A percentile compares a stretch with the other conserved stretches of the same genome.
phyloP scores from a whole-genome alignment of 257 asterid species.

The Nicotiana undulata region DNA sequence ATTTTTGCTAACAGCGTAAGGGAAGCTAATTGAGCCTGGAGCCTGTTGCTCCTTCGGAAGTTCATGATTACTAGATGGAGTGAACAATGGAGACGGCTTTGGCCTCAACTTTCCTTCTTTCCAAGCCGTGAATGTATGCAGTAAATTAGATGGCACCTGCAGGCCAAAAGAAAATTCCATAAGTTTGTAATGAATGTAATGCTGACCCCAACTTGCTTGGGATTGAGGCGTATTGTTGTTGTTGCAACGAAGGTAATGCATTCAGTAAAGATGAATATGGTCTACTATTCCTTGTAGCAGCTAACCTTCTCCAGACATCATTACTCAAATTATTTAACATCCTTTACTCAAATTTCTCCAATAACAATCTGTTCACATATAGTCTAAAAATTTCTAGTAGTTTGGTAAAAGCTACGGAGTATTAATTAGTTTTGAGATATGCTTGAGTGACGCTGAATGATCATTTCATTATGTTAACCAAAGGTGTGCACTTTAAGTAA shows the following conservation, averaged over 20 bases:
- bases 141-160: constrained; percentile 65
- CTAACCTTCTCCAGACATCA: neutral
- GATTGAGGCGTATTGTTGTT: too few relatives aligned
- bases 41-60: constrained; percentile 13
- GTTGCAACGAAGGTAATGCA: neutral
- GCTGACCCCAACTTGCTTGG: too few relatives aligned
- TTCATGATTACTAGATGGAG: constrained; percentile 1
- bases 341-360: neutral
- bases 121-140: constrained; percentile 39
- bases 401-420: neutral
- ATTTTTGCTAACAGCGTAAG: constrained; percentile 18
- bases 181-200: neutral
- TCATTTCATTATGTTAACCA: neutral
- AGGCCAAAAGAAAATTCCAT: neutral
- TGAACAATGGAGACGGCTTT: neutral
- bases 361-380: neutral
- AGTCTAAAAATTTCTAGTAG: neutral
- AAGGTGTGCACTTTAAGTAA: neutral
- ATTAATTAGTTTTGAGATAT: neutral
- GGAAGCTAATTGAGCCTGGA: constrained; percentile 29
- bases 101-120: constrained; percentile 31
- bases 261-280: neutral
- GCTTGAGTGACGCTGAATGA: neutral
- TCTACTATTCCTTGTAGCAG: neutral
- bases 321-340: neutral